Evolutionary conservation across 2,329 filamentous ascomycete genomes (phyloP), one percentile per base, ranked within the genome.

Genomic region (Cladosporium sp.): DNA sequence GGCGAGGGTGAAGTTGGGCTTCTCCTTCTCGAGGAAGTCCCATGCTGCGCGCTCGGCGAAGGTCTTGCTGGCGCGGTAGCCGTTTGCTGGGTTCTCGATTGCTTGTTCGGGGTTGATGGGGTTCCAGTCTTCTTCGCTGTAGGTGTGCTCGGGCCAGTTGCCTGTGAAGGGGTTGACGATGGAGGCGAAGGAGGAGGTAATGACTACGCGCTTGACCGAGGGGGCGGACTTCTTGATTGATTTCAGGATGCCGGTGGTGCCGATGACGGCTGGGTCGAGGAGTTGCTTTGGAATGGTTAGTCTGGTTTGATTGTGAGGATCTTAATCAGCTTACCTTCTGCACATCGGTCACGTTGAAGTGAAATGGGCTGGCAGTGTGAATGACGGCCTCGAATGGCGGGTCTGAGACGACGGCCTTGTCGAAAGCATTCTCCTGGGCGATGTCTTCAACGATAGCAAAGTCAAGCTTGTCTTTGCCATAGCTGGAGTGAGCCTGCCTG

Each of bases 361-460:
- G 88, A 79, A 91, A 93, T 0, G 91, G 91, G 36, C 86, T 89
- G 2, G 90, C 89, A 6, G 89, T 91, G 75, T 92, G 89, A 60
- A 92, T 83, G 58, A 94, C 89, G 54, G 85, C 88, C 71, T 91
- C 88, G 68, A 94, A 91, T 0, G 87, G 85, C 18, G 86, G 86
- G 63, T 85, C 81, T 18, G 85, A 87, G 68, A 86, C 80, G 57
- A 88, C 83, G 18, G 85, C 86, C 75, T 82, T 72, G 67, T 84
- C 82, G 69, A 95, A 96, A 26, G 90, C 91, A 21, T 85, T 85
- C 25, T 87, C 83, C 67, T 87, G 74, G 0, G 89, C 88, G 69
- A 96, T 88, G 69, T 96, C 90, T 58, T 87, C 83, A 14, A 96
- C 90, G 66, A 94, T 85, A 39, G 77, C 83, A 73, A 88, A 90